phyloP scores from a whole-genome alignment of 2,329 filamentous ascomycete genomes.

The Aspergillus quadricinctus region DNA sequence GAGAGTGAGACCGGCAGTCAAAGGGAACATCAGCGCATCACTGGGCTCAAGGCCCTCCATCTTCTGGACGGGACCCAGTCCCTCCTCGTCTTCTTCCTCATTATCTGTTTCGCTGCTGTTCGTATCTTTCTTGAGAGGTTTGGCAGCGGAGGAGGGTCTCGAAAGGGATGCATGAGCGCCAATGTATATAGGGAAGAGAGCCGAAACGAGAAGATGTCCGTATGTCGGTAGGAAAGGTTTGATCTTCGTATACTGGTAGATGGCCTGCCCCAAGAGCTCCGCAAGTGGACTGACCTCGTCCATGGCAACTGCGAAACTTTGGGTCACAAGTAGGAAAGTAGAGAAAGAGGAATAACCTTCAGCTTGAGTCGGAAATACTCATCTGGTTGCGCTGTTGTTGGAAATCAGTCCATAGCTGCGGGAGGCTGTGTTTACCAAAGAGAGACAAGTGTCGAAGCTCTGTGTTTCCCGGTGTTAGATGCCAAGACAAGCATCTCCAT shows the following conservation, averaged over 20 bases:
- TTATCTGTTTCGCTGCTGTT: slow-evolving; percentile 24
- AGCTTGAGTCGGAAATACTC: not conserved
- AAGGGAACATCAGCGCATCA: slow-evolving; percentile 80
- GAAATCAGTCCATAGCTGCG: slow-evolving; percentile 8
- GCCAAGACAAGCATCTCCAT: slow-evolving; percentile 18
- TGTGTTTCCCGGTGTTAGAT: slow-evolving; percentile 9
- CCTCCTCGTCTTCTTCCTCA: slow-evolving; percentile 49
- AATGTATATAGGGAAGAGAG: slow-evolving; percentile 77
- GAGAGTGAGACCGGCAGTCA: slow-evolving; percentile 69
- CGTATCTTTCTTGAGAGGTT: slow-evolving; percentile 49
- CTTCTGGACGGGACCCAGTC: slow-evolving; percentile 51
- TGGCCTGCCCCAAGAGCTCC: slow-evolving; percentile 37
- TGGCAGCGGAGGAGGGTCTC: slow-evolving; percentile 73
- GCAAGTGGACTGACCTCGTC: slow-evolving; percentile 32
- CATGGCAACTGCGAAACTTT: slow-evolving; percentile 20
- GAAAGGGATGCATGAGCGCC: slow-evolving; percentile 81
- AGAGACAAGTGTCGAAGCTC: not conserved
- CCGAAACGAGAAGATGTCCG: slow-evolving; percentile 61
- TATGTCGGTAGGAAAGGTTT: slow-evolving; percentile 53
- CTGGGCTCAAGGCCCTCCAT: slow-evolving; percentile 67
- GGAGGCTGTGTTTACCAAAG: not conserved
- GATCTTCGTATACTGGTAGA: slow-evolving; percentile 42
- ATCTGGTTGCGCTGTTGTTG: not conserved
- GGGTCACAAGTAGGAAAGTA: not conserved
- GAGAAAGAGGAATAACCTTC: not conserved